These are phyloP conservation scores for Chaetomium sp. DNA, from an alignment of 2,329 filamentous ascomycete genomes.

Conservation along the genomic window DNA sequence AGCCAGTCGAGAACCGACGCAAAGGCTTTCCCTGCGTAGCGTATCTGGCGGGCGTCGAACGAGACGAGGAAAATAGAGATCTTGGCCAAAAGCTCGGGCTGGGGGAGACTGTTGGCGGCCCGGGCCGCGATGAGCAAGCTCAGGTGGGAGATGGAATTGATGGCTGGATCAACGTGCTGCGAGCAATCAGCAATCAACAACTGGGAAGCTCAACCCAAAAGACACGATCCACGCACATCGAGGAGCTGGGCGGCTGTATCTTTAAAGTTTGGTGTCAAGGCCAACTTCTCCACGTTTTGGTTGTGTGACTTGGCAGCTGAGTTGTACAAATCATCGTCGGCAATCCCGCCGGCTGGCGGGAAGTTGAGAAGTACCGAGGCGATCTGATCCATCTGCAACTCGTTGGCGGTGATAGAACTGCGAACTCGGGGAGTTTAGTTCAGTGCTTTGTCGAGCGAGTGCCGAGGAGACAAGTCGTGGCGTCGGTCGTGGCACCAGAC, in stretches of 20 bases:
- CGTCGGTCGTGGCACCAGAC: background rate
- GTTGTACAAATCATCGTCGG: constrained; percentile 46
- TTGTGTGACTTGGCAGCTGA: constrained; percentile 44
- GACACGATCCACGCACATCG: constrained; percentile 40
- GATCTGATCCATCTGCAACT: constrained; percentile 42
- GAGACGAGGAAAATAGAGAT: constrained; percentile 49
- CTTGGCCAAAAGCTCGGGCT: constrained; percentile 44
- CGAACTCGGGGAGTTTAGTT: background rate
- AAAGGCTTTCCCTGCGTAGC: constrained; percentile 52
- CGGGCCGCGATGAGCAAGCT: constrained; percentile 48
- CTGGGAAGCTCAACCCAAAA: background rate
- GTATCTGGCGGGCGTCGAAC: constrained; percentile 56
- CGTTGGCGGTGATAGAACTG: background rate
- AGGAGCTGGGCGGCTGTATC: constrained; percentile 45
- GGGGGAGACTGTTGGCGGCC: constrained; percentile 35
- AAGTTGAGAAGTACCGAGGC: constrained; percentile 48
- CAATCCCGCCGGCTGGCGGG: constrained; percentile 39
- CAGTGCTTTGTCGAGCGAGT: background rate
- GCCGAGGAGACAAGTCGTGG: background rate
- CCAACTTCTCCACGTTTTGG: constrained; percentile 43
- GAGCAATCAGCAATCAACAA: constrained; percentile 28
- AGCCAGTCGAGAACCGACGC: constrained; percentile 49
- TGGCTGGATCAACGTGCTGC: constrained; percentile 51
- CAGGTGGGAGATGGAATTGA: constrained; percentile 56
- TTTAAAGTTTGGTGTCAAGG: constrained; percentile 39